Base-by-base conservation (phyloP, 257 asterid species). In the Handroanthus guayacan region DNA sequence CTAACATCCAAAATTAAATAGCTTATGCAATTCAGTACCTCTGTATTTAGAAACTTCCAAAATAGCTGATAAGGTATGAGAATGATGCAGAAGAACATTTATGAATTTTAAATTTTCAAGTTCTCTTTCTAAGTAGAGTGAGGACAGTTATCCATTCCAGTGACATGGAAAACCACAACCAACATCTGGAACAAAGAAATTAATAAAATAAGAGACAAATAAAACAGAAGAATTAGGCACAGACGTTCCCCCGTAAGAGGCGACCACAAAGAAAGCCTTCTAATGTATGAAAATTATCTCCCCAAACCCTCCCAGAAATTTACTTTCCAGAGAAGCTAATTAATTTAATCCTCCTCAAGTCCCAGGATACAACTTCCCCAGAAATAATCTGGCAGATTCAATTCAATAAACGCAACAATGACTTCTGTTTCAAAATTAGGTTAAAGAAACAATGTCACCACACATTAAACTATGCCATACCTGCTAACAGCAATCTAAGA, bases 1-100 rank as follows among this genome's bases (percentile, higher is more conserved):
- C 99, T 95, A 78, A 74, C 78, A 81, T 78, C 48, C 77, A 78
- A 80, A 54, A 60, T 71, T 20, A 31, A 80, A 63, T 71, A 78
- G 66, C 65, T 78, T 64, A 44, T 20, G 56, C 61, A 62, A 69
- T 45, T 51, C 56, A 76, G 72, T 67, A 52, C 72, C 60, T 56
- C 47, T 55, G 67, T 44, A 47, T 52, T 25, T 25, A 58, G 52
- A 51, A 62, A 69, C 20, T 63, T 78, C 48, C 17, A 66, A 54
- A 41, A 6, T 51, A 63, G 48, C 11, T 12, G 54, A 37, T 3
- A 80, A 41, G 57, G 36, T 20, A 67, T 51, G 71, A 60, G 64
- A 71, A 67, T 25, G 44, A 77, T 55, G 37, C 62, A 47, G 60
- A 82, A 14, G 31, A 73, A 31, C 25, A 37, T 48, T 54, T 5